Base-by-base conservation (phyloP, 2,329 filamentous ascomycete genomes). In the Mollisia scopiformis region DNA sequence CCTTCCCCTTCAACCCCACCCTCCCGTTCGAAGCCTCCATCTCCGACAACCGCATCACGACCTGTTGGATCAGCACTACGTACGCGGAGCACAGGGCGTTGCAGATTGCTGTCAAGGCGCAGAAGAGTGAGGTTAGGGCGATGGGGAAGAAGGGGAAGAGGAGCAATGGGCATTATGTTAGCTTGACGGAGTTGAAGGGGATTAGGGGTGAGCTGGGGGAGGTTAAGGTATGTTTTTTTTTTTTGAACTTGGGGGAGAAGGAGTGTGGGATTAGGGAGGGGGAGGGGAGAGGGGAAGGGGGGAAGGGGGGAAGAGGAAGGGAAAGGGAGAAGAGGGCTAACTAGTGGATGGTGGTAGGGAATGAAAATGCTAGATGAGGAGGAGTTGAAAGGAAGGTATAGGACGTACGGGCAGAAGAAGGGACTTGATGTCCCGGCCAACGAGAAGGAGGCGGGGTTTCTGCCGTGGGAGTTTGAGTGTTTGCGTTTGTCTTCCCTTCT, bases 1-100 rank as follows among this genome's bases (percentile, higher is more conserved):
- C 23, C 25, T 54, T 61, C 46, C 66, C 66, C 13, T 58, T 61
- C 46, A 51, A 54, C 21, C 33, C 57, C 13, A 51, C 50, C 14
- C 31, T 59, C 14, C 66, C 64, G 14, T 68, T 63, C 43, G 27
- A 61, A 28, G 66, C 62, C 0, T 30, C 25, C 2, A 66, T 68
- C 1, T 37, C 33, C 8, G 66, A 68, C 52, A 58, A 68, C 41
- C 54, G 60, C 1, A 6, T 64, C 1, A 35, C 39, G 1, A 68
- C 64, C 8, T 68, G 66, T 19, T 59, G 58, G 58, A 65, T 59
- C 51, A 27, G 58, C 49, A 47, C 43, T 6, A 47, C 23, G 3
- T 47, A 47, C 10, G 21, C 23, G 7, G 43, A 47, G 7, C 43
- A 47, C 11, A 27, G 16, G 6, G 43, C 43, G 11, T 7, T 47